Percentiles rank a stretch among this genome's conserved stretches.
These are phyloP conservation scores for Colletotrichum ledebouriae DNA, from an alignment of 2,329 filamentous ascomycete species.

Conservation along the genomic window DNA sequence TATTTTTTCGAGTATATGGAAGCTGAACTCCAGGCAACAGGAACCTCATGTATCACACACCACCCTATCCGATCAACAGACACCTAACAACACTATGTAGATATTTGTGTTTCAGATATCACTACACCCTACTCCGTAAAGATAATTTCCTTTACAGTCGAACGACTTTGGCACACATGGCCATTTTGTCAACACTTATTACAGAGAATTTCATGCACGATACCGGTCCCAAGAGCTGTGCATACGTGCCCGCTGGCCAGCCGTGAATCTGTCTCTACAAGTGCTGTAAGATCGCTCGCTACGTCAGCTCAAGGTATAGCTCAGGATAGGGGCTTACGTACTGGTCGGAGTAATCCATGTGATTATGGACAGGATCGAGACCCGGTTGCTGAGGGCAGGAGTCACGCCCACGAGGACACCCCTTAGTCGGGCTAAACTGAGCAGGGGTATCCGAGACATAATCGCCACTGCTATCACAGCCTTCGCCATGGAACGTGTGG, in stretches of 20 bases:
- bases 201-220: constrained; percentile 44
- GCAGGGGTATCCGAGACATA: constrained; percentile 57
- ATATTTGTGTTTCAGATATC: no score
- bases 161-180: no score
- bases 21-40: no score
- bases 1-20: no score
- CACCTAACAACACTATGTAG: no score
- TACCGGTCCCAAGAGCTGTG: constrained; percentile 55
- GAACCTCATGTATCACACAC: no score
- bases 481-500: constrained; percentile 61
- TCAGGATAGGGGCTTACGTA: constrained; percentile 43
- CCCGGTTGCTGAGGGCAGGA: constrained; percentile 51
- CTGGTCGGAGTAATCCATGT: constrained; percentile 59
- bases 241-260: constrained; percentile 58
- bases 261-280: constrained; percentile 61
- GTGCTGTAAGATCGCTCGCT: constrained; percentile 44
- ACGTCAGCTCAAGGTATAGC: no score
- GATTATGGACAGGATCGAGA: constrained; percentile 55
- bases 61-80: no score
- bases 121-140: no score
- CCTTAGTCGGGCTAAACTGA: constrained; percentile 49
- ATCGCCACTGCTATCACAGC: constrained; percentile 54
- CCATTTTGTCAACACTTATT: no score
- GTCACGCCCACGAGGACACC: constrained; percentile 55
- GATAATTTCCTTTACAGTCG: no score